These are phyloP conservation scores for Mitragyna speciosa DNA, from an alignment of 257 asterid species.

Conservation along the genomic window DNA sequence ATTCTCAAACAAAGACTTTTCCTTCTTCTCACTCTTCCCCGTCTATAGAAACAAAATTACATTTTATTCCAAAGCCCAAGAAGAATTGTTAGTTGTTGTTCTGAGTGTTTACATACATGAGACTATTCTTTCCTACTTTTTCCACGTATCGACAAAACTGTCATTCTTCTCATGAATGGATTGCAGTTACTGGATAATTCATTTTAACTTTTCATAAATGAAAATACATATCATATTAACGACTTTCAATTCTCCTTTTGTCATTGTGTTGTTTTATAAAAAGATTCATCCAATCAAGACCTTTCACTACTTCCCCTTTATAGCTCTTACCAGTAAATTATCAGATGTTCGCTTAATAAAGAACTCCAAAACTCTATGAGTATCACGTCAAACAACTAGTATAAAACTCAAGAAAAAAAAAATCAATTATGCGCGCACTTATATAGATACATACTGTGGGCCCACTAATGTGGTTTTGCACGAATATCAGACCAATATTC, in stretches of 20 bases:
- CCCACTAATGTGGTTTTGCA: background rate
- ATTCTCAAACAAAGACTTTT: background rate
- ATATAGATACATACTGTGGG: background rate
- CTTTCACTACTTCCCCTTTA: background rate
- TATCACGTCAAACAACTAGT: background rate
- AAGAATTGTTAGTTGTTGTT: background rate
- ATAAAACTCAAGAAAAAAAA: background rate
- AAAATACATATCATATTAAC: background rate
- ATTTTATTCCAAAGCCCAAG: background rate
- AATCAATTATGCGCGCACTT: background rate
- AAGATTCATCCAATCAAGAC: background rate
- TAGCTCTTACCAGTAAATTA: constrained; percentile 3
- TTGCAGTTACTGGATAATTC: background rate
- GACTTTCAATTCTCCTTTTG: background rate
- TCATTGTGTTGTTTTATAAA: background rate
- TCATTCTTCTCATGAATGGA: background rate
- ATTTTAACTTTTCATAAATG: background rate
- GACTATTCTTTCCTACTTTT: background rate
- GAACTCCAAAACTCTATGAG: background rate
- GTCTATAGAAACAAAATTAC: background rate
- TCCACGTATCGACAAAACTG: background rate
- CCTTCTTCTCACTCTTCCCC: background rate
- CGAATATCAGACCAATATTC: background rate
- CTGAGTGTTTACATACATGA: background rate
- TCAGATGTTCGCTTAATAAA: background rate